These are phyloP conservation scores for Colletotrichum gloeosporioides DNA, from an alignment of 2,329 filamentous ascomycete species.

Conservation along the genomic window DNA sequence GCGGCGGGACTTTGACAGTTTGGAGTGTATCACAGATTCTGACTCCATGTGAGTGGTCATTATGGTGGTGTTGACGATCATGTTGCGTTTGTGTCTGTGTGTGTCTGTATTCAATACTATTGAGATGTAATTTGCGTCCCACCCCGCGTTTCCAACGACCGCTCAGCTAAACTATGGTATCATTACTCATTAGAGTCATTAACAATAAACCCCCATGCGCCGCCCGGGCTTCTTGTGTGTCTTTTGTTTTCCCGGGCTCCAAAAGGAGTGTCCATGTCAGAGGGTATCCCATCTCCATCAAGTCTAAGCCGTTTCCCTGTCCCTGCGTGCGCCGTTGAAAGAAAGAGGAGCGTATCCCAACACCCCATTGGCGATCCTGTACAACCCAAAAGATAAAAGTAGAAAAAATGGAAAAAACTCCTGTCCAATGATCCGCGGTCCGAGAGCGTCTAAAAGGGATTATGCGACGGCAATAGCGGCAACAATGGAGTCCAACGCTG, in stretches of 20 bases:
- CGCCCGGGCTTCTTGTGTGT: background rate
- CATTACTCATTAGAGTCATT: constrained; percentile 23
- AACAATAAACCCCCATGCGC: constrained; percentile 10
- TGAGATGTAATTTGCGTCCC: background rate
- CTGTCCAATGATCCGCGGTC: background rate
- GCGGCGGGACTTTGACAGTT: background rate
- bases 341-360: background rate
- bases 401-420: background rate
- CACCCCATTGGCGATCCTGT: background rate
- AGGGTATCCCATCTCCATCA: constrained; percentile 15
- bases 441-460: background rate
- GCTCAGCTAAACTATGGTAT: constrained; percentile 12
- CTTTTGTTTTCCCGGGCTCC: background rate
- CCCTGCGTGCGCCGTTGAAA: background rate
- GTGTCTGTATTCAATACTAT: background rate
- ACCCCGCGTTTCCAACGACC: background rate
- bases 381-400: background rate
- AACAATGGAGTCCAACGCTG: constrained; percentile 70
- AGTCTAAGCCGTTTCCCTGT: constrained; percentile 6
- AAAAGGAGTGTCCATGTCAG: constrained; percentile 1
- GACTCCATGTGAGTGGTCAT: background rate
- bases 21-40: background rate
- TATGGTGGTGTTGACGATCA: background rate
- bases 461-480: constrained; percentile 56
- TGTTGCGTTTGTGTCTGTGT: background rate